Evolutionary conservation across 352 stramenopile species (phyloP).

Genomic region (Phytophthora pini): DNA sequence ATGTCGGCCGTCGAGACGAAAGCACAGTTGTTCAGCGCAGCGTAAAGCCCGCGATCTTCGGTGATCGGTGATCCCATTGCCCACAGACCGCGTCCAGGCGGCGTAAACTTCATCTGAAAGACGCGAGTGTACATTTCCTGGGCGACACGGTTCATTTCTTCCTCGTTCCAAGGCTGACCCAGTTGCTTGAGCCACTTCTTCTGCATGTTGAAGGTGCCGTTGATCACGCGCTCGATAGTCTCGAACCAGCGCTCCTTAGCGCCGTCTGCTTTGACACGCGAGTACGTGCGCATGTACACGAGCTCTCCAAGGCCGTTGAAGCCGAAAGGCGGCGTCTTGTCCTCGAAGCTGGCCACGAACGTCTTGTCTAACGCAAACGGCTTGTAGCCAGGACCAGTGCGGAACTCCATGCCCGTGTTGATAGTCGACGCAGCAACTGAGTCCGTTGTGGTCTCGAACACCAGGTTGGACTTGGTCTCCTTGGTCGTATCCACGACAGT

Average conservation of each 20-base stretch:
- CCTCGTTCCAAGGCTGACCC: constrained; percentile 75
- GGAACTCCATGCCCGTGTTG: constrained; percentile 24
- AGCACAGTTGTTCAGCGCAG: constrained; percentile 94
- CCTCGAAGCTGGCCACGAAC: constrained; percentile 64
- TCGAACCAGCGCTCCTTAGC: constrained; percentile 91
- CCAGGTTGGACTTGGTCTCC: constrained; percentile 6
- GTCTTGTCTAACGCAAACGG: constrained; percentile 37
- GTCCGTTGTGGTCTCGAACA: constrained; percentile 19
- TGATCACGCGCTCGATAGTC: constrained; percentile 93
- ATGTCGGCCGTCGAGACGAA: constrained; percentile 92
- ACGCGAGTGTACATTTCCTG: constrained; percentile 94
- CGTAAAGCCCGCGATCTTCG: constrained; percentile 81
- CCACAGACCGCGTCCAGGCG: constrained; percentile 92
- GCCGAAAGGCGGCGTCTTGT: constrained; percentile 80
- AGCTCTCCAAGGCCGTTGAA: constrained; percentile 95
- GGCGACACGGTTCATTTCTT: constrained; percentile 52
- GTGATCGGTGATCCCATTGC: constrained; percentile 95
- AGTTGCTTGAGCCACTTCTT: constrained; percentile 80
- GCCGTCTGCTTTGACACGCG: constrained; percentile 80
- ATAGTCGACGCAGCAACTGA: constrained; percentile 12
- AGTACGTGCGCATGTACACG: constrained; percentile 94
- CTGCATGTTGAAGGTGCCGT: constrained; percentile 95
- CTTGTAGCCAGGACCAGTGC: constrained; percentile 24
- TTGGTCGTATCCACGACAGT: constrained; percentile 11
- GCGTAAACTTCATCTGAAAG: constrained; percentile 95